Evolutionary conservation across 768 basidiomycete species (phyloP).

Genomic region (Calocybe indica): DNA sequence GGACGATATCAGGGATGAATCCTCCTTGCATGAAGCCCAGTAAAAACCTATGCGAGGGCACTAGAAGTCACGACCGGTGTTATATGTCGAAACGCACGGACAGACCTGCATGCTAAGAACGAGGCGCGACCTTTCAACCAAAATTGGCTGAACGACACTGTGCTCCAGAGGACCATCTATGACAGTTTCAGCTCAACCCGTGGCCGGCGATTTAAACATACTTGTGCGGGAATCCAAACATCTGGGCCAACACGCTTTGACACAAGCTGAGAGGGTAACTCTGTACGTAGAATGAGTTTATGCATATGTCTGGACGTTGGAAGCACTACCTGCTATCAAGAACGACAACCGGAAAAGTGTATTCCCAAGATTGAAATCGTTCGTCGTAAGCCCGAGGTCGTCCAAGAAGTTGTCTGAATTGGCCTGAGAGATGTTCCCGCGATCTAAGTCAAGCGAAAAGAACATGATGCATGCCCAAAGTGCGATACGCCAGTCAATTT

Average conservation of each 20-base stretch:
- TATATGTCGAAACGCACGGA: background rate
- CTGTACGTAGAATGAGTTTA: constrained; percentile 15
- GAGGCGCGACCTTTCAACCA: constrained; percentile 47
- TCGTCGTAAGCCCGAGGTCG: constrained; percentile 54
- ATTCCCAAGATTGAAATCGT: constrained; percentile 63
- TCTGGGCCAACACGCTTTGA: constrained; percentile 67
- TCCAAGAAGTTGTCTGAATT: constrained; percentile 65
- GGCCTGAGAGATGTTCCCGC: constrained; percentile 58
- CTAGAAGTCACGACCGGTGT: too few species aligned
- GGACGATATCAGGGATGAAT: constrained; percentile 58
- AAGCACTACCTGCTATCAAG: constrained; percentile 29
- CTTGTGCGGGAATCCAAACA: constrained; percentile 59
- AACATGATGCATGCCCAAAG: constrained; percentile 62
- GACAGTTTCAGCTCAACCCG: background rate
- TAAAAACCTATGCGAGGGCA: constrained; percentile 29
- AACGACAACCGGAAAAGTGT: constrained; percentile 48
- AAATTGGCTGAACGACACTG: constrained; percentile 51
- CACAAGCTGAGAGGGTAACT: constrained; percentile 62
- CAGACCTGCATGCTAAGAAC: constrained; percentile 49
- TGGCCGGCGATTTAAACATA: constrained; percentile 8
- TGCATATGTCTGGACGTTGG: background rate
- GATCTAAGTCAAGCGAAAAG: constrained; percentile 52
- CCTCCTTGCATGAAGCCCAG: constrained; percentile 60
- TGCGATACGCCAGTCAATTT: constrained; percentile 55
- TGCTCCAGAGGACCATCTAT: constrained; percentile 52